Evolutionary conservation across 2,329 filamentous ascomycete genomes (phyloP), one percentile per base, ranked within the genome.

Genomic region (Stylonectria norvegica): DNA sequence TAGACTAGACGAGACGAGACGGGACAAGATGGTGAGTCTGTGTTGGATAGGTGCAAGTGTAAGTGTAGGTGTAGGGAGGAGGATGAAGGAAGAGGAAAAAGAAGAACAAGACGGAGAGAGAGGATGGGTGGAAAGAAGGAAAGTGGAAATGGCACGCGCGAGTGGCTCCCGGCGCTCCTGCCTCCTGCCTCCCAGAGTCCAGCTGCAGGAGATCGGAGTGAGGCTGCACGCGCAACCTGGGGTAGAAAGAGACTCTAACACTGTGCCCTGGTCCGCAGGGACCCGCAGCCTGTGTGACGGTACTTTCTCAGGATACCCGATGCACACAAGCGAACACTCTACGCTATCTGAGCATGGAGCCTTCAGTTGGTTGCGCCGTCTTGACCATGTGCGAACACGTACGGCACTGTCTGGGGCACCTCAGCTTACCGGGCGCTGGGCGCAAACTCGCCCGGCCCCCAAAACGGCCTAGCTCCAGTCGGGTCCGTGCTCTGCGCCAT

Each of bases 51-150:
- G 23, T 25, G 25, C 29, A 38, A 50, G 47, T 49, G 49, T 42
- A 42, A 47, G 48, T 52, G 50, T 52, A 46, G 27, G 49, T 38
- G 41, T 45, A 50, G 39, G 53, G 43, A 50, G 46, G 45, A 40
- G 56, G 37, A 49, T 57, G 36, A 38, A 48, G 29, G 49, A 34
- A 53, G 55, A 55, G 52, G 48, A 51, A 44, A 62, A 52, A 51
- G 52, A 50, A 52, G 48, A 34, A 52, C 54, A 54, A 52, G 49
- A 52, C 44, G 61, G 51, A 51, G 52, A 50, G 51, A 52, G 50
- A 54, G 56, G 51, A 45, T 50, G 49, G 52, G 45, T 42, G 50
- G 34, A 43, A 49, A 39, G 47, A 43, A 48, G 50, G 48, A 40
- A 51, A 42, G 50, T 49, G 51, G 55, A 49, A 54, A 47, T 49